A percentile compares a stretch with the other conserved stretches of the same genome.
phyloP scores from a whole-genome alignment of 1,139 yeast genomes.

The Magnusiomyces ingens region DNA sequence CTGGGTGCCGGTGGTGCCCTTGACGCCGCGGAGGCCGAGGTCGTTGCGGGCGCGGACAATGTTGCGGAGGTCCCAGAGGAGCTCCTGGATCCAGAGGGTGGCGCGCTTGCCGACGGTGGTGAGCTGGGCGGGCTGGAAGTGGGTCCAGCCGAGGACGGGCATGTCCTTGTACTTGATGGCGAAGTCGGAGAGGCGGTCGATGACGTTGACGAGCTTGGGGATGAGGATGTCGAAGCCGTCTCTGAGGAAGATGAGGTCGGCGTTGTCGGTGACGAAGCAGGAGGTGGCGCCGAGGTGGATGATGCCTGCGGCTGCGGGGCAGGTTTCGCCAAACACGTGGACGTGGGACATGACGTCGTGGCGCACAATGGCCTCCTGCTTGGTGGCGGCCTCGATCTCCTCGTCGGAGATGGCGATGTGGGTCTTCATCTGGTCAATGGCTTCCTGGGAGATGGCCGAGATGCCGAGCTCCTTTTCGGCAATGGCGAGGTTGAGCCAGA shows the following conservation, averaged over 20 bases:
- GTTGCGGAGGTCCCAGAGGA: constrained; percentile 96
- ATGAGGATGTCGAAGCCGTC: constrained; percentile 90
- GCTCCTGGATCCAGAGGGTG: constrained; percentile 94
- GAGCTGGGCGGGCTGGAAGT: constrained; percentile 98
- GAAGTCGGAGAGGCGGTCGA: constrained; percentile 79
- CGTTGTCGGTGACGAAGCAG: constrained; percentile 96
- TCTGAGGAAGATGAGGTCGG: constrained; percentile 91
- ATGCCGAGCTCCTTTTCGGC: constrained; percentile 93
- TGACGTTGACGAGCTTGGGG: constrained; percentile 93
- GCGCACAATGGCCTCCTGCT: constrained; percentile 95
- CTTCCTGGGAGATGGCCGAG: constrained; percentile 78
- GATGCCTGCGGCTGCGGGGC: constrained; percentile 96
- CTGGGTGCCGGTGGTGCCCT: constrained; percentile 99
- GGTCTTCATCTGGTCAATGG: constrained; percentile 73
- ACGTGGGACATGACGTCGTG: constrained; percentile 99
- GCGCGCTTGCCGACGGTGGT: constrained; percentile 99
- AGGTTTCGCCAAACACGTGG: constrained; percentile 84
- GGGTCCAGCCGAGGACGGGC: constrained; percentile 99
- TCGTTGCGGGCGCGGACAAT: constrained; percentile 94
- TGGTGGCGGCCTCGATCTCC: constrained; percentile 80
- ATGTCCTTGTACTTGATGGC: constrained; percentile 88
- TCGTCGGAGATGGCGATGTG: constrained; percentile 84
- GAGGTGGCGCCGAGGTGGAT: constrained; percentile 98
- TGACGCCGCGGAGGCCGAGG: constrained; percentile 94
- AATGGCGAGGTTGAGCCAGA: constrained; percentile 92